These are phyloP conservation scores for Solanum acaule DNA, from an alignment of 257 asterid genomes.

Conservation along the genomic window DNA sequence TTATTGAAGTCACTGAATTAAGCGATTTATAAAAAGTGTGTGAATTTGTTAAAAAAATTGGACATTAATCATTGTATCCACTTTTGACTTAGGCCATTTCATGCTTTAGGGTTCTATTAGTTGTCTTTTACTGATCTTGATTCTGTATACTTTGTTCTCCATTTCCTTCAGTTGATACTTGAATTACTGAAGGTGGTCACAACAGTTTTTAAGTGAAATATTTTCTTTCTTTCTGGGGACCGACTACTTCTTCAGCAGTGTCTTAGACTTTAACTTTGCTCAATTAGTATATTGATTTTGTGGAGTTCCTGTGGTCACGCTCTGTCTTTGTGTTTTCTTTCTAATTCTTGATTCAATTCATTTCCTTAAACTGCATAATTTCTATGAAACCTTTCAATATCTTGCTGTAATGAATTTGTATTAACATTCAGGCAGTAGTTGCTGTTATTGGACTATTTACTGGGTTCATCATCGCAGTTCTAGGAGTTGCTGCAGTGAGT, in stretches of 20 bases:
- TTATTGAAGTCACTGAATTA: not conserved
- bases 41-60: not conserved
- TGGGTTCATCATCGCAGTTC: constrained; percentile 51
- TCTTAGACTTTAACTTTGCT: not conserved
- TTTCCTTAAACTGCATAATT: not conserved
- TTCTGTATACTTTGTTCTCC: not conserved
- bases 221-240: not conserved
- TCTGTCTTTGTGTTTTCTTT: not conserved
- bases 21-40: not conserved
- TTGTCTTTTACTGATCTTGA: not conserved
- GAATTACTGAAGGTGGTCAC: not conserved
- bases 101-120: not conserved
- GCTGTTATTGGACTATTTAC: constrained; percentile 51
- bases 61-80: not conserved
- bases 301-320: not conserved
- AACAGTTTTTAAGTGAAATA: not conserved
- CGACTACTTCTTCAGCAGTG: not conserved
- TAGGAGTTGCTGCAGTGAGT: constrained; percentile 39
- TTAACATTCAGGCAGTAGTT: constrained; percentile 44
- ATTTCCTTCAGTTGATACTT: not conserved
- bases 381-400: not conserved
- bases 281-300: not conserved
- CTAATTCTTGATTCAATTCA: not conserved
- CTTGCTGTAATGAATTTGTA: not conserved
- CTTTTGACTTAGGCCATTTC: not conserved